Base-by-base conservation (phyloP, 2,329 filamentous ascomycete genomes). In the Ascochyta clinopodiicola region DNA sequence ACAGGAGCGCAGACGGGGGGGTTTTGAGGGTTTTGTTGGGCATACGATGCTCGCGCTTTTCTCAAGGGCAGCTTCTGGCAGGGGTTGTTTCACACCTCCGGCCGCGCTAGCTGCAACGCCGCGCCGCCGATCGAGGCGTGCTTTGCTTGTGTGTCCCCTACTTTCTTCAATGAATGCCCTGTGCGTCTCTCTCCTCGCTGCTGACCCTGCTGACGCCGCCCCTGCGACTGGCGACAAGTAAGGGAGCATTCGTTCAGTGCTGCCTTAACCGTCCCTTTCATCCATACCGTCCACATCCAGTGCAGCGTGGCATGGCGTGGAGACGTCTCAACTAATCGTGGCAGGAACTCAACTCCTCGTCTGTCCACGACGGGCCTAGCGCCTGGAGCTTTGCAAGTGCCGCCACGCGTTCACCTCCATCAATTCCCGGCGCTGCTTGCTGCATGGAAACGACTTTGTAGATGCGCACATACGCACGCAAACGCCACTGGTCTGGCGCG, bases 11-110 rank as follows among this genome's bases (percentile, higher is more conserved):
- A 32, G 46, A 19, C 35, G 24, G n/a, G 6, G 17, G 36, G 47
- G 29, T 24, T 56, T 56, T 56, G 17, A 31, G 47, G 29, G 31
- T 56, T 56, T 56, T 56, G 46, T 56, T 56, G 52, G 43, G 52
- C 47, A 21, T 40, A 36, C 22, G 2, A n/a, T 25, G 29, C 35
- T 36, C 42, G 42, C 29, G 42, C 42, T 56, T 56, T 56, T 38
- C 37, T 53, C 52, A 46, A 56, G 52, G 52, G 52, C 46, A 51
- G 52, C 27, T 42, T 46, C 17, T 27, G 39, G 52, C 52, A 56
- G 52, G 52, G 42, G 46, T 44, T 38, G 46, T 46, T 56, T 56
- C 52, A 56, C 52, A 37, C 42, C 35, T n/a, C 36, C 46, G 34
- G 52, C 15, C 46, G 46, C 52, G 46, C 52, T 56, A 56, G 36